A percentile compares a stretch with the other conserved stretches of the same genome.
Evolutionary conservation across 202 grass and related monocot species (phyloP).

Genomic region (Zoysia matrella): DNA sequence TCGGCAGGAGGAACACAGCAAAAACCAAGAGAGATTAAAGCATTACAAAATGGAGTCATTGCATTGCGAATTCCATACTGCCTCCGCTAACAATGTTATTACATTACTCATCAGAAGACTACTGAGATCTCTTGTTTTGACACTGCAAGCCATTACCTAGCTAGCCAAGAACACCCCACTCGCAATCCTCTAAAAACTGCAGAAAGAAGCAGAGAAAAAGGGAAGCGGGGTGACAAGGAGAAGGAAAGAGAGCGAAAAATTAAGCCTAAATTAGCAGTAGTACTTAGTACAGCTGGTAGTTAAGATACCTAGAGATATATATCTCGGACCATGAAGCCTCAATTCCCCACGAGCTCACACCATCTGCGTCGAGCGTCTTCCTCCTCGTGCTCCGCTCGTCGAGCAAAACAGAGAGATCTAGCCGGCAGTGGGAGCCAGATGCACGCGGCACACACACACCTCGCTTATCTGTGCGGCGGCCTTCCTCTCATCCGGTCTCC

Average conservation of each 20-base stretch:
- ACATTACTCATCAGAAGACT: constrained; percentile 18
- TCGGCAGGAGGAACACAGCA: not conserved
- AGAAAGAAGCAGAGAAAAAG: not conserved
- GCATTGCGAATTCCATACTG: constrained; percentile 38
- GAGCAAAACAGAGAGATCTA: constrained; percentile 16
- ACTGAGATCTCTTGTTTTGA: constrained; percentile 11
- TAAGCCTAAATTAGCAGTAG: constrained; percentile 29
- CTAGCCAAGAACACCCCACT: constrained; percentile 33
- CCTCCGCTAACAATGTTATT: constrained; percentile 42
- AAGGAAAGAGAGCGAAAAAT: not conserved
- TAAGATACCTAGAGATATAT: constrained; percentile 54
- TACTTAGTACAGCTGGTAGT: constrained; percentile 6
- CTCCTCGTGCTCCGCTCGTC: constrained; percentile 44
- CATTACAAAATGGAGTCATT: constrained; percentile 30
- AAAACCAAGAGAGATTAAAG: constrained; percentile 23
- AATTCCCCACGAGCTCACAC: constrained; percentile 64
- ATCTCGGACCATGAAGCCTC: constrained; percentile 67
- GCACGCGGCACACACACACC: not conserved
- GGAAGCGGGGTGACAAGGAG: no score
- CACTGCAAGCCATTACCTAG: not conserved
- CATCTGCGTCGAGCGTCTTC: constrained; percentile 40
- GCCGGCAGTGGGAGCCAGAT: constrained; percentile 47
- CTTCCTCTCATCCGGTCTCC: not conserved
- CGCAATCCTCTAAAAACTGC: constrained; percentile 34
- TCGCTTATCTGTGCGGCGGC: constrained; percentile 42